Evolutionary conservation across 805 yeast genomes (phyloP).

Genomic region (Ogataea haglerorum): DNA sequence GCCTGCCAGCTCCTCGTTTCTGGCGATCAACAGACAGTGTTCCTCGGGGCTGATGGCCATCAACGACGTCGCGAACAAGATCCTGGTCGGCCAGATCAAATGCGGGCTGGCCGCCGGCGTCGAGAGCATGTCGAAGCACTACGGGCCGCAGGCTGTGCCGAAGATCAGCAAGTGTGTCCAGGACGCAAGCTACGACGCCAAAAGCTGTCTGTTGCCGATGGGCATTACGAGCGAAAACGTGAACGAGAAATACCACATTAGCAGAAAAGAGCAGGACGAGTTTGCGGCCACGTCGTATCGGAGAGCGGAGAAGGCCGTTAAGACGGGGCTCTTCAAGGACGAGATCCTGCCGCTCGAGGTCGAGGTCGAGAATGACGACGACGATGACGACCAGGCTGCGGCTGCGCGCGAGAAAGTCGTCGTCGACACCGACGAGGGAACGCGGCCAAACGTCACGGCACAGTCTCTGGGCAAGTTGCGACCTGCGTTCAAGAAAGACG

Average conservation of each 20-base stretch:
- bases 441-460: slow-evolving; percentile 81
- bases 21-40: slow-evolving; percentile 90
- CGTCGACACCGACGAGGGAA: slow-evolving; percentile 61
- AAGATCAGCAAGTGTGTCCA: slow-evolving; percentile 48
- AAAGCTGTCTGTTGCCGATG: slow-evolving; percentile 89
- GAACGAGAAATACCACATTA: slow-evolving; percentile 59
- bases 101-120: slow-evolving; percentile 92
- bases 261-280: slow-evolving; percentile 74
- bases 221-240: slow-evolving; percentile 94
- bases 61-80: slow-evolving; percentile 85
- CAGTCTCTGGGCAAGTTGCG: slow-evolving; percentile 67
- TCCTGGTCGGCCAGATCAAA: slow-evolving; percentile 81
- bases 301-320: slow-evolving; percentile 77
- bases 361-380: slow-evolving; percentile 49
- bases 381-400: slow-evolving; percentile 56
- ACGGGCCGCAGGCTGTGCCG: slow-evolving; percentile 76
- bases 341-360: slow-evolving; percentile 84
- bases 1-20: slow-evolving; percentile 74
- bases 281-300: slow-evolving; percentile 86
- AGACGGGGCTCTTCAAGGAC: slow-evolving; percentile 71
- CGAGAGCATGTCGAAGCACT: slow-evolving; percentile 89
- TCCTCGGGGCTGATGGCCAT: slow-evolving; percentile 92
- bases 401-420: slow-evolving; percentile 28
- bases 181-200: slow-evolving; percentile 44
- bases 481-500: slow-evolving; percentile 85